Conservation (phyloP, 148 eudicot species). For the Nyssa sinensis region DNA sequence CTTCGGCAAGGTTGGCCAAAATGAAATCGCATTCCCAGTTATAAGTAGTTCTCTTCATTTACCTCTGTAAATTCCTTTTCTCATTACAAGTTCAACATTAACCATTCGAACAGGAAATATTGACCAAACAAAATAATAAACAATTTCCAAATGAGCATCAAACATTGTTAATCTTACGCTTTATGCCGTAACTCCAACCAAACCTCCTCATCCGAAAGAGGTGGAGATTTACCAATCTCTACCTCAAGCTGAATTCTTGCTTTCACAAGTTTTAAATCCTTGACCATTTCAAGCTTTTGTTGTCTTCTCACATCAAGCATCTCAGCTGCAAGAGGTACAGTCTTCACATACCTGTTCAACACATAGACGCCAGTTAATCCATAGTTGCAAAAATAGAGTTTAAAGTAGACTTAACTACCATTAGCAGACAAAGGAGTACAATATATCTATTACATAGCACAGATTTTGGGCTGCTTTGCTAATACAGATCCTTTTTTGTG, state of each 20-base stretch:
- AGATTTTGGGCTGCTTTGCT: background rate
- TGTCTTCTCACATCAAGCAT: conserved; percentile 77
- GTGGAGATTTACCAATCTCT: conserved; percentile 97
- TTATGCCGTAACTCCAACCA: conserved; percentile 79
- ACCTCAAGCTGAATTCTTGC: conserved; percentile 75
- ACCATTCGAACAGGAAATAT: background rate
- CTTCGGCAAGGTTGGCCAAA: background rate
- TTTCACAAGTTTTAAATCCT: conserved; percentile 64
- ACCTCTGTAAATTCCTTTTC: background rate
- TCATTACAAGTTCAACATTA: background rate
- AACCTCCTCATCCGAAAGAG: conserved; percentile 77
- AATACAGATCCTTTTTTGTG: background rate
- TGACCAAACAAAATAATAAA: background rate
- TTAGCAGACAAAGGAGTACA: background rate
- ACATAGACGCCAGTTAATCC: conserved; percentile 5
- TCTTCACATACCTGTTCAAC: conserved; percentile 82
- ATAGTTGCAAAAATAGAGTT: background rate
- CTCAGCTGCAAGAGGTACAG: conserved; percentile 93
- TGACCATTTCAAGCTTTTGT: conserved; percentile 92
- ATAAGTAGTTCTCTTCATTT: no score
- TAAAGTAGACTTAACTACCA: background rate
- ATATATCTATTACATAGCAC: background rate
- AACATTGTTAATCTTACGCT: conserved; percentile 59
- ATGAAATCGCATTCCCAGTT: background rate
- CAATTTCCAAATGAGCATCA: background rate